A percentile compares a stretch with the other conserved stretches of the same genome.
These are phyloP conservation scores for Aspergillus persii DNA, from an alignment of 2,329 filamentous ascomycete species.

Conservation along the genomic window DNA sequence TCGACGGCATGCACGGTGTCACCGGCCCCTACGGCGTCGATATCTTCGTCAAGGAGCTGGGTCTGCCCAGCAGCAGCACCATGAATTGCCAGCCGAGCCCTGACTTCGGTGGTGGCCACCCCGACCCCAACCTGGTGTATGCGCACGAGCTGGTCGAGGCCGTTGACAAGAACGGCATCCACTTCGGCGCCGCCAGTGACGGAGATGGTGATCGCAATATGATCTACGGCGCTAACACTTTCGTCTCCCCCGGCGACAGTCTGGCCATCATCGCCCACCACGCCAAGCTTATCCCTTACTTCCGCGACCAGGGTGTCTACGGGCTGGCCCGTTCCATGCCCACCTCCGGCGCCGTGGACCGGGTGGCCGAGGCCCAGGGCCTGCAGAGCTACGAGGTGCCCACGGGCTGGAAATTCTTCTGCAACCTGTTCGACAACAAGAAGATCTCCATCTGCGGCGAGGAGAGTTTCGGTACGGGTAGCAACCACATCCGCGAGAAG, in stretches of 20 bases:
- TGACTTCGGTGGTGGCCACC: slow-evolving; percentile 96
- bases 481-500: slow-evolving; percentile 99
- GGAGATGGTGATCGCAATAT: slow-evolving; percentile 99
- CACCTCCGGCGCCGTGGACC: slow-evolving; percentile 90
- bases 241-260: slow-evolving; percentile 95
- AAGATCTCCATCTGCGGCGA: slow-evolving; percentile 98
- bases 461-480: slow-evolving; percentile 96
- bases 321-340: slow-evolving; percentile 97
- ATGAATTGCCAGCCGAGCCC: slow-evolving; percentile 92
- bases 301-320: slow-evolving; percentile 94
- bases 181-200: slow-evolving; percentile 94
- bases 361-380: slow-evolving; percentile 91
- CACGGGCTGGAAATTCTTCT: slow-evolving; percentile 99
- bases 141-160: slow-evolving; percentile 91
- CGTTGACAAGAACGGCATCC: slow-evolving; percentile 86
- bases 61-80: slow-evolving; percentile 70
- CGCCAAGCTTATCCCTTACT: slow-evolving; percentile 94
- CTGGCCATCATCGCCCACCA: slow-evolving; percentile 98
- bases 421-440: slow-evolving; percentile 86
- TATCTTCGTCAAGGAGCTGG: slow-evolving; percentile 93
- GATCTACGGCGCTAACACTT: slow-evolving; percentile 97
- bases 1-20: slow-evolving; percentile 90
- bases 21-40: slow-evolving; percentile 92
- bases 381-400: slow-evolving; percentile 94
- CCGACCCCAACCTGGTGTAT: slow-evolving; percentile 96